Evolutionary conservation across 2,329 filamentous ascomycete species (phyloP), one percentile per base, ranked within the genome.

Genomic region (Teratosphaeriaceae sp.): DNA sequence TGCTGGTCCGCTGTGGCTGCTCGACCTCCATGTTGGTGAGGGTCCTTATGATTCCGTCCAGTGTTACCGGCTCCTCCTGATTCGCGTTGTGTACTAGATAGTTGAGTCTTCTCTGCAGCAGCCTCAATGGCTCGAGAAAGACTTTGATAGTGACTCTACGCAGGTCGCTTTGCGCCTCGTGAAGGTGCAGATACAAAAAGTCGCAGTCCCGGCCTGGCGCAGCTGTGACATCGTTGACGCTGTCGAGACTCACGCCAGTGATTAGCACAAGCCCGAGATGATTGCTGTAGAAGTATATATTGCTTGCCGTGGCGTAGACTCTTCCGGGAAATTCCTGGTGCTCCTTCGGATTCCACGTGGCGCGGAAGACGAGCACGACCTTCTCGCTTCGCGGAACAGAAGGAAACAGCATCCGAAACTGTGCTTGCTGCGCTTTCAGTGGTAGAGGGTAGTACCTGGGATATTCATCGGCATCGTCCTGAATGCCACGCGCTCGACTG

Each of bases 241-340:
- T 80, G 42, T 82, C 76, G 44, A 98, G 72, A 42, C 76, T 80
- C 39, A 94, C 79, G 13, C 79, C 79, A 39, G 88, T 90, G 1
- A 90, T 85, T 26, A 95, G 74, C 1, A 97, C 84, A 5, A 98
- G 75, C 5, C 92, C 92, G 62, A 96, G 81, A 59, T 96, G 86
- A 58, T 97, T 85, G 55, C 89, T 94, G 66, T 96, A 98, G 60
- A 98, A 97, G 64, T 94, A 97, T 62, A 98, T 81, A 51, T 89
- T 85, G 48, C 84, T 81, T 0, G 83, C 75, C 1, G 90, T 97
- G 46, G 95, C 82, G 62, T 94, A 98, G 19, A 94, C 81, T 41
- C 92, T 80, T 1, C 92, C 83, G 7, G 83, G 82, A 46, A 97
- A 87, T 47, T 85, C 82, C 63, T 85, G 82, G 53, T 81, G 76